These are phyloP conservation scores for Nymphaea thermarum DNA, from an alignment of 164 flowering plant genomes.

Conservation along the genomic window DNA sequence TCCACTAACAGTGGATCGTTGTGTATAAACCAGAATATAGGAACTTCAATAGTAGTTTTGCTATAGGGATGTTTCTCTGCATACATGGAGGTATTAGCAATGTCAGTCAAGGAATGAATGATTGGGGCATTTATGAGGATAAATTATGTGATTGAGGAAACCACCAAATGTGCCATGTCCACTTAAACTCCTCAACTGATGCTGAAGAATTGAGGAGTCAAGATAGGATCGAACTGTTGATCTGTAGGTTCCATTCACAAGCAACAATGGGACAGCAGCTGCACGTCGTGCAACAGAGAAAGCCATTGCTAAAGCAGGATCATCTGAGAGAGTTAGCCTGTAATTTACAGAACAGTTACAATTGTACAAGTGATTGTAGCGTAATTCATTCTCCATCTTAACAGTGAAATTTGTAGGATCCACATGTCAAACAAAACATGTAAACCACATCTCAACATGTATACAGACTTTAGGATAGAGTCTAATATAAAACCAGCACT, in stretches of 20 bases:
- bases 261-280: constrained; percentile 85
- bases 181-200: constrained; percentile 76
- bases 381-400: too few relatives aligned
- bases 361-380: neutral
- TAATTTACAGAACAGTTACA: constrained; percentile 7
- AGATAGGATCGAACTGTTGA: constrained; percentile 72
- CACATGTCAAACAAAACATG: neutral
- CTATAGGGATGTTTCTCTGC: constrained; percentile 79
- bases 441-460: neutral
- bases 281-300: constrained; percentile 92
- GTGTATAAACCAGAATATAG: constrained; percentile 92
- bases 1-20: constrained; percentile 78
- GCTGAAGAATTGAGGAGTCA: constrained; percentile 85
- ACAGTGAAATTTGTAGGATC: too few relatives aligned
- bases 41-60: constrained; percentile 83
- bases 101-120: neutral
- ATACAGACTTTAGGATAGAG: too few relatives aligned
- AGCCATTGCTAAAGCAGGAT: constrained; percentile 99
- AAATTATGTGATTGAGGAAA: constrained; percentile 4
- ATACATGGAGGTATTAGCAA: constrained; percentile 8
- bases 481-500: too few relatives aligned
- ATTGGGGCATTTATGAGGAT: too few relatives aligned
- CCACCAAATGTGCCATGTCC: constrained; percentile 79
- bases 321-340: constrained; percentile 90
- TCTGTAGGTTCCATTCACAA: constrained; percentile 89